Evolutionary conservation across 2,329 filamentous ascomycete species (phyloP).

Genomic region (Pyrenophora seminiperda): DNA sequence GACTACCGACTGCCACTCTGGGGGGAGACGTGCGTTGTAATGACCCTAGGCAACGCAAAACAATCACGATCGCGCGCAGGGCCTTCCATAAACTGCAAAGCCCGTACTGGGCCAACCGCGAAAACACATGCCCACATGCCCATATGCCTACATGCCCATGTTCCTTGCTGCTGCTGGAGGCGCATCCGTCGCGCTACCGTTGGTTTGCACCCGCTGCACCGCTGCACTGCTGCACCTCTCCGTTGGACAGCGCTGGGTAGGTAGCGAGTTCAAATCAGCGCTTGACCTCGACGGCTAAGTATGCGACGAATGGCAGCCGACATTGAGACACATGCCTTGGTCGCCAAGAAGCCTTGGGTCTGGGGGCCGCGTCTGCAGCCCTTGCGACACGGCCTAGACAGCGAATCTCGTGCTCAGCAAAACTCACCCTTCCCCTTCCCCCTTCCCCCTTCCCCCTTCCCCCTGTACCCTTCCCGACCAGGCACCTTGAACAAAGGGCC

Average conservation of each 20-base stretch:
- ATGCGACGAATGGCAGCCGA: slow-evolving; percentile 2
- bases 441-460: too few species aligned
- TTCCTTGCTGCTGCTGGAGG: neutral
- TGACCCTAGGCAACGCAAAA: neutral
- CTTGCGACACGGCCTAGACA: slow-evolving; percentile 1
- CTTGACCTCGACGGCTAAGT: slow-evolving; percentile 2
- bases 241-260: neutral
- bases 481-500: neutral
- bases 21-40: slow-evolving; percentile 4
- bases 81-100: slow-evolving; percentile 4
- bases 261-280: slow-evolving; percentile 2
- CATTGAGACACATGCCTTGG: neutral
- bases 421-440: too few species aligned
- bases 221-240: neutral
- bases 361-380: neutral
- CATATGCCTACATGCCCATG: neutral
- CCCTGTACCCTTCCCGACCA: neutral
- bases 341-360: too few species aligned
- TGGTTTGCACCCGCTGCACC: slow-evolving; percentile 3
- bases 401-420: slow-evolving; percentile 1
- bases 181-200: slow-evolving; percentile 6
- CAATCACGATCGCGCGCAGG: slow-evolving; percentile 9
- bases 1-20: neutral
- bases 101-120: slow-evolving; percentile 1
- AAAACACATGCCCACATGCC: slow-evolving; percentile 9